Evolutionary conservation across 108 stramenopile species (phyloP).

Genomic region (Aurantiochytrium sp.): DNA sequence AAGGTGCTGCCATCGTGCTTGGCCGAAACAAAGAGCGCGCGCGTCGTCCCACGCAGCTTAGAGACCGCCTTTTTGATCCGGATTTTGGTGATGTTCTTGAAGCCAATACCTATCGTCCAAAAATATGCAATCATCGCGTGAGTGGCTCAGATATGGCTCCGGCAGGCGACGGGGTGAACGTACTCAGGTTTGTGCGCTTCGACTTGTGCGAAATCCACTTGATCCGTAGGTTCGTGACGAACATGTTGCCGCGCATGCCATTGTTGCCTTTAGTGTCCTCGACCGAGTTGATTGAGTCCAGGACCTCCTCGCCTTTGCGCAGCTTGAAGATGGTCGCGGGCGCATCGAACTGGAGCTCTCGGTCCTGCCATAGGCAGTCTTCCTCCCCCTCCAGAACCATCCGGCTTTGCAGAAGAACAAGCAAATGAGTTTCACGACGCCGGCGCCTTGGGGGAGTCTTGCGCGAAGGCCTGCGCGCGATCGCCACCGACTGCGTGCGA

Average conservation of each 20-base stretch:
- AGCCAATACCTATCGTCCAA: conserved; percentile 41
- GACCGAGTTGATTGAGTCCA: conserved; percentile 61
- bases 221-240: conserved; percentile 60
- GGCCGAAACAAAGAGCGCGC: conserved; percentile 59
- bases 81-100: conserved; percentile 41
- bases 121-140: too few relatives aligned
- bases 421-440: too few relatives aligned
- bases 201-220: conserved; percentile 57
- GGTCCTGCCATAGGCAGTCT: conserved; percentile 58
- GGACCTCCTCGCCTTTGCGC: conserved; percentile 49
- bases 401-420: too few relatives aligned
- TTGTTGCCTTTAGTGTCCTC: conserved; percentile 61
- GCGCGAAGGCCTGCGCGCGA: too few relatives aligned
- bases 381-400: background rate
- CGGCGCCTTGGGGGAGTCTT: too few relatives aligned
- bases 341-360: conserved; percentile 60
- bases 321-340: background rate
- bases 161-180: too few relatives aligned
- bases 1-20: conserved; percentile 43
- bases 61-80: conserved; percentile 49
- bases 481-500: too few relatives aligned
- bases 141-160: too few relatives aligned
- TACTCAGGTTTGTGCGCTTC: conserved; percentile 45
- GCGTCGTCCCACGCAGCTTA: conserved; percentile 53
- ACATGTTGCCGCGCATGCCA: conserved; percentile 45